Conservation (phyloP, 768 basidiomycete species). For the Tulasnella sp. region DNA sequence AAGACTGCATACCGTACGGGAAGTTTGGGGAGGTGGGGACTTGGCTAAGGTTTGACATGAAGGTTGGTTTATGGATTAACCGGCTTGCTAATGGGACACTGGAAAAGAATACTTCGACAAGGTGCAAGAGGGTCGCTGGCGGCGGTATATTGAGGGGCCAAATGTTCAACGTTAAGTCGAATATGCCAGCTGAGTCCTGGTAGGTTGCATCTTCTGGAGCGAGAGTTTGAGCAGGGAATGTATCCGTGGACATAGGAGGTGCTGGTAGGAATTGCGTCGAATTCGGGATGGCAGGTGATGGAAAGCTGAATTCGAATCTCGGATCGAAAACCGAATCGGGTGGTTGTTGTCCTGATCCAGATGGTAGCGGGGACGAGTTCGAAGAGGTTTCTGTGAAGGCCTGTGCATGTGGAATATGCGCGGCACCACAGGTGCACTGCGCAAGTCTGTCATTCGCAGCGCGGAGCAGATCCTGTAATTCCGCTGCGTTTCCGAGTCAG, state of each 20-base stretch:
- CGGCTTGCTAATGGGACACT: slow-evolving; percentile 9
- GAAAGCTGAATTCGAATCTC: neutral
- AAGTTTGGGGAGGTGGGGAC: slow-evolving; percentile 16
- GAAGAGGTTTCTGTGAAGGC: neutral
- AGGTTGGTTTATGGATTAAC: slow-evolving; percentile 20
- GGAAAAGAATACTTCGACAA: slow-evolving; percentile 20
- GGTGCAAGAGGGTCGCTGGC: slow-evolving; percentile 10
- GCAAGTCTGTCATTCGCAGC: neutral
- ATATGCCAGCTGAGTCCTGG: neutral
- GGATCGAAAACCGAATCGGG: neutral
- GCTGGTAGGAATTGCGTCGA: neutral
- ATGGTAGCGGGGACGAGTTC: neutral
- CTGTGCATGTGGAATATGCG: neutral
- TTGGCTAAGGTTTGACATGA: neutral
- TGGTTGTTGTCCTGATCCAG: neutral
- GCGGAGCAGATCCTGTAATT: neutral
- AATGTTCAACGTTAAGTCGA: neutral
- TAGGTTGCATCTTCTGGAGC: too few species aligned
- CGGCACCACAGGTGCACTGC: neutral
- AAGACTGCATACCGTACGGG: neutral
- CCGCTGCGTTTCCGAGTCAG: neutral
- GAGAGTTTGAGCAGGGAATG: neutral
- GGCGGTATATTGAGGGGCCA: slow-evolving; percentile 13
- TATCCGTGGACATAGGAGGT: too few species aligned
- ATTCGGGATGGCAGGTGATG: neutral